A percentile compares a stretch with the other conserved stretches of the same genome.
phyloP scores from a whole-genome alignment of 208 protist species.

The Crithidia brevicula region DNA sequence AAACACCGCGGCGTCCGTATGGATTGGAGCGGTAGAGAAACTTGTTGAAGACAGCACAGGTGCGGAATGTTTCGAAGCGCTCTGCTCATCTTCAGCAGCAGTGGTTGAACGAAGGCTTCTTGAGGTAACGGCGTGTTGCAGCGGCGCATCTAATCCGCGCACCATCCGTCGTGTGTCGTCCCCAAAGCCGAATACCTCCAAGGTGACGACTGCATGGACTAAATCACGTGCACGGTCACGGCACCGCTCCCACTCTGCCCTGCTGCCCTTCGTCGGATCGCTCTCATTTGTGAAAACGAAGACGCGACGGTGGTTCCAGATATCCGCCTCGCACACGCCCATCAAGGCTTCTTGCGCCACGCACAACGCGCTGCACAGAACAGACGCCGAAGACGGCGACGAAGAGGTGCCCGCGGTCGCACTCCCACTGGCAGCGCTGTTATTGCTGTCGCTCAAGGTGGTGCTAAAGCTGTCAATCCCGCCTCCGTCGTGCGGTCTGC shows the following conservation, averaged over 20 bases:
- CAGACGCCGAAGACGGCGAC: not conserved
- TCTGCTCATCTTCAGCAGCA: too few species aligned
- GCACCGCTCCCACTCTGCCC: constrained; percentile 44
- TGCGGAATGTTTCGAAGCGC: too few species aligned
- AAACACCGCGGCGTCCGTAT: too few species aligned
- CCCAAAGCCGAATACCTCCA: constrained; percentile 81
- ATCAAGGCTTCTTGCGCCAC: constrained; percentile 75
- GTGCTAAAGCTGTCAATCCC: not conserved
- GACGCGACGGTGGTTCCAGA: constrained; percentile 58
- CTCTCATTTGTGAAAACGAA: constrained; percentile 90
- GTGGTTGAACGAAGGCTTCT: too few species aligned
- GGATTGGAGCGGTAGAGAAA: too few species aligned
- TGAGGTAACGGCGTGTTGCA: too few species aligned
- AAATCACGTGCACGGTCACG: constrained; percentile 47
- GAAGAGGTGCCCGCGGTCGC: too few species aligned
- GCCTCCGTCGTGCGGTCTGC: not conserved
- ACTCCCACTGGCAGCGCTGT: too few species aligned
- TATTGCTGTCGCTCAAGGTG: not conserved
- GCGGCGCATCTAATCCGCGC: too few species aligned
- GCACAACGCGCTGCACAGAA: constrained; percentile 76
- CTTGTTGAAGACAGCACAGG: too few species aligned
- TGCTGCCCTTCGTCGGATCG: constrained; percentile 55
- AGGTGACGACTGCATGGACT: constrained; percentile 43
- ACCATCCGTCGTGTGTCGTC: too few species aligned
- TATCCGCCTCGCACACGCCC: constrained; percentile 12